Evolutionary conservation across 208 protist species (phyloP), one percentile per base, ranked within the genome.

Genomic region (Trypanosoma avium): DNA sequence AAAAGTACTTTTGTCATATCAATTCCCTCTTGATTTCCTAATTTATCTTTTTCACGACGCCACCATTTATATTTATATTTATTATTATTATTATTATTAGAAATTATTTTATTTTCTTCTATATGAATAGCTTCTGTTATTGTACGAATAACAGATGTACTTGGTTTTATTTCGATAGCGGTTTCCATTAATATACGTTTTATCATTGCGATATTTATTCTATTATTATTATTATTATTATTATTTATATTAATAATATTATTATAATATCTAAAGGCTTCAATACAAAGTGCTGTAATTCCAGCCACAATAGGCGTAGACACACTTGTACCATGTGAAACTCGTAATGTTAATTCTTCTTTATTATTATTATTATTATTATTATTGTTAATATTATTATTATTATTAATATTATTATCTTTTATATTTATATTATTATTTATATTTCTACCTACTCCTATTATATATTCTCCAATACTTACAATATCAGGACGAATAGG

Each of bases 401-500:
- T 57, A 57, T 57, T 4, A 43, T 30, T 47, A 5, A 21, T 19
- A 17, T 35, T 57, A 17, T 57, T 24, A n/a, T 57, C 7, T 5
- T 57, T 19, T 9, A 21, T 19, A 42, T 8, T 19, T 8, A n/a
- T 57, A 27, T 32, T 15, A 35, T 15, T 30, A 57, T 43, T 7
- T 4, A 17, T 57, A 57, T 57, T 4, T 21, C 15, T 47, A 5
- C 4, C 7, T 5, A n/a, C 38, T 5, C 38, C 56, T 60, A 55
- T 40, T 3, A 93, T 71, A 36, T 67, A 24, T 5, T 86, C 58
- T 13, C 96, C 97, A 46, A 93, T 80, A 8, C 96, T 89, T 0
- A 99, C 75, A 0, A 99, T 21, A 67, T 99, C 98, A 0, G 98
- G 98, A 81, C 99, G 99, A 7, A 96, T 59, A 22, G 97, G 78